A percentile compares a stretch with the other conserved stretches of the same genome.
Evolutionary conservation across 306 rosid species (phyloP).

Genomic region (Amphicarpaea edgeworthii): DNA sequence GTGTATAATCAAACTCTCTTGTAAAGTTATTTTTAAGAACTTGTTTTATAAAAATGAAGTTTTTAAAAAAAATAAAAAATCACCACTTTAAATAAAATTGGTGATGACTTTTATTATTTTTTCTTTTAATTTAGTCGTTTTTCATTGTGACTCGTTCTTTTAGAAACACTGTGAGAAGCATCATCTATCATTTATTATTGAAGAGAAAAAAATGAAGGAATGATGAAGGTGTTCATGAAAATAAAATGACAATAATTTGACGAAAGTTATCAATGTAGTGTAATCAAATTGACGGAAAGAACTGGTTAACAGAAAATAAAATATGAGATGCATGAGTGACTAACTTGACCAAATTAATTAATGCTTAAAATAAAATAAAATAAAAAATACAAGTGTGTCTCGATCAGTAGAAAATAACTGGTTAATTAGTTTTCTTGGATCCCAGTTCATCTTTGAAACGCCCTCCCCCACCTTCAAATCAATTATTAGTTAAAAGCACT

Average conservation of each 20-base stretch:
- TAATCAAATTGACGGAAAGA: neutral
- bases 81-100: too few species aligned
- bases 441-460: neutral
- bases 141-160: neutral
- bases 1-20: too few species aligned
- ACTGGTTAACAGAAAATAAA: neutral
- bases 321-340: neutral
- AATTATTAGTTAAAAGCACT: neutral
- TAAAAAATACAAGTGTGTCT: neutral
- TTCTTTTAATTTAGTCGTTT: too few species aligned
- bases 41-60: too few species aligned
- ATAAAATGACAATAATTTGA: neutral
- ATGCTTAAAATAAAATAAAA: neutral
- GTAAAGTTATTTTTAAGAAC: too few species aligned
- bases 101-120: too few species aligned
- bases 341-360: neutral
- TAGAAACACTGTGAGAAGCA: neutral
- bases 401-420: neutral
- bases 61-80: too few species aligned
- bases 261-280: neutral
- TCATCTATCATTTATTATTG: neutral
- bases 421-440: neutral
- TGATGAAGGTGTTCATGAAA: neutral
- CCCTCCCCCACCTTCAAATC: neutral
- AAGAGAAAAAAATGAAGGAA: neutral